Base-by-base conservation (phyloP, 306 rosid genomes). In the Cotoneaster glaucophyllus region DNA sequence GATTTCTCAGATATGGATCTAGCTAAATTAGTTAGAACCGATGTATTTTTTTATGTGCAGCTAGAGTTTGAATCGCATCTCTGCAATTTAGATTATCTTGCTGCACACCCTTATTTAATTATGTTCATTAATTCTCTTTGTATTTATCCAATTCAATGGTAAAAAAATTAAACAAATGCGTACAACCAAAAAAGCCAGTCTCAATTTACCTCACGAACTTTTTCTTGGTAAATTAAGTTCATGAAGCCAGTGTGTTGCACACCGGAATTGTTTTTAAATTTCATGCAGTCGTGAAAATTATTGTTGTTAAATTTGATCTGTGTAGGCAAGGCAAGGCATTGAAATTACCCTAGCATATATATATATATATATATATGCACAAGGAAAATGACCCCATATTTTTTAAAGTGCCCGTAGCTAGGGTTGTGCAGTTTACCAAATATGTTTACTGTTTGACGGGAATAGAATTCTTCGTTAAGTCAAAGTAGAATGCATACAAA, bases 401-500 rank as follows among this genome's bases (percentile, higher is more conserved):
- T 48, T 48, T 15, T 2, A 0, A 48, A 48, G 15, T 1, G 21
- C 54, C 54, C 54, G 21, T 15, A 48, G 54, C 54, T 48, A 48
- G 21, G 8, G 3, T 14, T 71, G 62, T 81, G 64, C 59, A 65
- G 63, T 70, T 26, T 78, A 67, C 63, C 63, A 78, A 68, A 34
- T 53, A 64, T 15, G 72, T 74, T 74, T 75, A 73, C 75, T 59
- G 64, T 64, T 62, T 48, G 82, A 75, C 72, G 65, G 41, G 32
- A 32, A 53, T 62, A 24, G 29, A 45, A 74, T 14, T 69, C 75
- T 61, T 12, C 43, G 17, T 24, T n/a, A 84, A 87, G 97, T 94
- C 98, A 90, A 91, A 74, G 79, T 74, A 83, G 61, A 87, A 85
- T 86, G 75, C 83, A 69, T 62, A 76, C 90, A 81, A 88, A 87